Conservation (phyloP, 805 yeast genomes). For the Ogataea trehalophila region DNA sequence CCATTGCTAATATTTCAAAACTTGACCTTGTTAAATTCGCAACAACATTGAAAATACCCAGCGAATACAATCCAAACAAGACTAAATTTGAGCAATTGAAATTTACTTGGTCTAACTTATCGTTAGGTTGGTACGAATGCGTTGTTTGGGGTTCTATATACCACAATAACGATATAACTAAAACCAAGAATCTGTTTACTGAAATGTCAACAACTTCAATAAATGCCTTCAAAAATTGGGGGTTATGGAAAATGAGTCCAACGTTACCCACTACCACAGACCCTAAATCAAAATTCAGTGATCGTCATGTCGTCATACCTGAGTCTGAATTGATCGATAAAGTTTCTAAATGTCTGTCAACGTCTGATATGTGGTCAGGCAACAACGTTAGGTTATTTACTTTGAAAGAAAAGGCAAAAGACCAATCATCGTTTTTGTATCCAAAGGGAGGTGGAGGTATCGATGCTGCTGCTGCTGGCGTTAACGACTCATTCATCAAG, state of each 20-base stretch:
- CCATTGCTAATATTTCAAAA: conserved; percentile 38
- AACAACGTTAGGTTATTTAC: conserved; percentile 42
- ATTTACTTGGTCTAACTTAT: conserved; percentile 58
- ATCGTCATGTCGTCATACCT: neutral
- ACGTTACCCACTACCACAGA: neutral
- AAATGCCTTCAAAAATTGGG: conserved; percentile 31
- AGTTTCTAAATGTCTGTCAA: conserved; percentile 12
- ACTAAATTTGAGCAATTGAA: conserved; percentile 42
- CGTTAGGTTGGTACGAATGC: conserved; percentile 74
- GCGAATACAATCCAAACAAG: conserved; percentile 38
- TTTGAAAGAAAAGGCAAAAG: conserved; percentile 19
- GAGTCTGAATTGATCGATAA: conserved; percentile 5
- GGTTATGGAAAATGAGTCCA: conserved; percentile 25
- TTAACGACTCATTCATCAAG: conserved; percentile 40
- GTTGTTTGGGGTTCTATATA: conserved; percentile 59
- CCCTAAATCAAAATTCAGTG: neutral
- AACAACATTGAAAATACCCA: conserved; percentile 11
- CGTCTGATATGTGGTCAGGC: conserved; percentile 39
- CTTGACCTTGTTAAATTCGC: conserved; percentile 25
- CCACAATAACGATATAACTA: conserved; percentile 33
- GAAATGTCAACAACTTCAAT: conserved; percentile 30
- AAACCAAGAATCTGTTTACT: conserved; percentile 25
- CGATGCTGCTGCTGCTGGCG: too few species aligned
- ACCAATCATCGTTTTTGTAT: conserved; percentile 23
- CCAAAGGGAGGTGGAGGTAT: conserved; percentile 33